Evolutionary conservation across 129 eudicot genomes (phyloP), one percentile per base, ranked within the genome.

Genomic region (Flaveria sonorensis): DNA sequence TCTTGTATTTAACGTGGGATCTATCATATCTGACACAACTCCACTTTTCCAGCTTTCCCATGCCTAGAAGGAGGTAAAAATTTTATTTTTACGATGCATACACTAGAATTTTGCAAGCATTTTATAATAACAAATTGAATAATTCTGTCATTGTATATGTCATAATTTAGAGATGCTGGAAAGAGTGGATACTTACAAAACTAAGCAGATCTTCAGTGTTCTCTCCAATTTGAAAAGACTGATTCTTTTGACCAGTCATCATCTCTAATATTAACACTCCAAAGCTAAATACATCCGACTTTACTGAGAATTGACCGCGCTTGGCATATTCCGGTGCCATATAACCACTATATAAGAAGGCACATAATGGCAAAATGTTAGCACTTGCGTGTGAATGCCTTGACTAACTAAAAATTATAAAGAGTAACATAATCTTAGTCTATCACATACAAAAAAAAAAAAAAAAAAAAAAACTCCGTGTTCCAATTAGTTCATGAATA

Each of bases 241-340:
- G 15, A 47, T 51, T 51, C 57, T 51, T 64, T 64, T 64, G 70
- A 68, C 72, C 72, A 3, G 72, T 39, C 64, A 64, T 16, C 1
- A 65, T 59, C n/a, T 80, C 83, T 21, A 80, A 16, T 6, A 73
- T 60, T 48, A 73, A 68, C 26, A 73, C 79, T 3, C 83, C 79
- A 53, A 72, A 80, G 77, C 72, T 73, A 43, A 79, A 79, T 61
- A 79, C 73, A 62, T 61, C 83, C 6, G 66, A 3, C 11, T 71
- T 71, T 64, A 80, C 71, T 10, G 79, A 80, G 60, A 72, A 80
- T 1, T 63, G 69, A n/a, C 69, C 69, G 30, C 16, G 67, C 40
- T 30, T 66, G 16, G 53, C 53, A 47, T 47, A 47, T 47, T 47
- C 53, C 13, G 53, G 53, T 13, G 53, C 53, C 53, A 47, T 47